These are phyloP conservation scores for Exophiala mesophila DNA, from an alignment of 2,329 filamentous ascomycete genomes.

Conservation along the genomic window DNA sequence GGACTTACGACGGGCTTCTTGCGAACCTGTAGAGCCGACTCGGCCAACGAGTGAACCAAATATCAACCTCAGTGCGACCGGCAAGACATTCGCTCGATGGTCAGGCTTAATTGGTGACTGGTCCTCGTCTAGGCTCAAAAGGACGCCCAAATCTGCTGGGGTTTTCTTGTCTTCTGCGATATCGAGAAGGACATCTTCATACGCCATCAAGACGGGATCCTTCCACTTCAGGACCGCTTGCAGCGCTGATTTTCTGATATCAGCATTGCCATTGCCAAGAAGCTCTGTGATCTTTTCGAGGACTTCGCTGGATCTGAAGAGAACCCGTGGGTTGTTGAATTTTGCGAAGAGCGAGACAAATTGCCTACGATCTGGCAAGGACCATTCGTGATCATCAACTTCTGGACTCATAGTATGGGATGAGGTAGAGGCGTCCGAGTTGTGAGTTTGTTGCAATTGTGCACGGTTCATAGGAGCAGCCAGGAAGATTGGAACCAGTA, in stretches of 20 bases:
- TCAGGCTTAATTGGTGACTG: slow-evolving; percentile 65
- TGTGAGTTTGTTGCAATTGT: slow-evolving; percentile 10
- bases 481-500: slow-evolving; percentile 79
- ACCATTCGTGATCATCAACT: slow-evolving; percentile 33
- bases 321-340: slow-evolving; percentile 78
- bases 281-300: slow-evolving; percentile 69
- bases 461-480: slow-evolving; percentile 52
- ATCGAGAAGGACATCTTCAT: slow-evolving; percentile 80
- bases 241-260: slow-evolving; percentile 79
- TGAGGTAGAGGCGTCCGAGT: slow-evolving; percentile 20
- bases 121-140: slow-evolving; percentile 66
- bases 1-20: slow-evolving; percentile 70
- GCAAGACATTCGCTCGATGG: slow-evolving; percentile 71
- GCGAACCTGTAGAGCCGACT: slow-evolving; percentile 70
- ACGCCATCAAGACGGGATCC: slow-evolving; percentile 65
- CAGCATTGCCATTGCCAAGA: slow-evolving; percentile 80
- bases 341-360: slow-evolving; percentile 76
- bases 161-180: slow-evolving; percentile 87
- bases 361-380: slow-evolving; percentile 69
- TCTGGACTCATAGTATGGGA: slow-evolving; percentile 25
- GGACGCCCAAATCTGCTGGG: slow-evolving; percentile 86
- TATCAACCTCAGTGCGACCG: slow-evolving; percentile 76
- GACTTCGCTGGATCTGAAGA: slow-evolving; percentile 73
- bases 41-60: slow-evolving; percentile 87
- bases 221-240: slow-evolving; percentile 90